phyloP scores from a whole-genome alignment of 441 rosid genomes.

The Adansonia gregorii region DNA sequence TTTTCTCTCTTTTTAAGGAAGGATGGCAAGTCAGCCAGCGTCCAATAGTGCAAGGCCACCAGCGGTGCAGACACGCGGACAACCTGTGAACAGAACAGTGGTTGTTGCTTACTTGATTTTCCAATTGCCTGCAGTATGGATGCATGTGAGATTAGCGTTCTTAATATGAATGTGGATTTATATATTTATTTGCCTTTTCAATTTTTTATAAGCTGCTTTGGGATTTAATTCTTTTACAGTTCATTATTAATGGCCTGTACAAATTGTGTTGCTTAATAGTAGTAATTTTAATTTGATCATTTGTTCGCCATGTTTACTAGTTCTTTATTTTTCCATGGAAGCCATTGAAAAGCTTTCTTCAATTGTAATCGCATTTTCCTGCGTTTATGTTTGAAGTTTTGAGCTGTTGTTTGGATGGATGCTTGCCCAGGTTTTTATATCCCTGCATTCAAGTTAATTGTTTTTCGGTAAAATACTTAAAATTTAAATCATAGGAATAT shows the following conservation, averaged over 20 bases:
- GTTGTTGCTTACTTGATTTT: slow-evolving; percentile 53
- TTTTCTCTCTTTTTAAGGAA: slow-evolving; percentile 13
- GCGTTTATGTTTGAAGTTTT: neutral
- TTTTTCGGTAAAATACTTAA: neutral
- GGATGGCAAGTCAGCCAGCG: slow-evolving; percentile 77
- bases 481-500: too few species aligned
- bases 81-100: slow-evolving; percentile 68
- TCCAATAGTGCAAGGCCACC: slow-evolving; percentile 51
- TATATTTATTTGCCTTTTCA: neutral
- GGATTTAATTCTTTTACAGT: slow-evolving; percentile 4
- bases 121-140: slow-evolving; percentile 4
- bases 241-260: slow-evolving; percentile 2
- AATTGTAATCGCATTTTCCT: neutral
- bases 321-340: neutral
- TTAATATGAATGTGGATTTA: neutral
- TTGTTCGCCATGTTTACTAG: neutral
- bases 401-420: neutral
- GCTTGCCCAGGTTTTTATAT: too few species aligned
- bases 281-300: slow-evolving; percentile 10
- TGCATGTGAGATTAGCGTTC: slow-evolving; percentile 7
- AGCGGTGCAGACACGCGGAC: slow-evolving; percentile 61
- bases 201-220: slow-evolving; percentile 3
- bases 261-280: slow-evolving; percentile 19
- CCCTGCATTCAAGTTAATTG: neutral
- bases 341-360: neutral